Evolutionary conservation across 208 protist genomes (phyloP).

Genomic region (Phytomonas francai): DNA sequence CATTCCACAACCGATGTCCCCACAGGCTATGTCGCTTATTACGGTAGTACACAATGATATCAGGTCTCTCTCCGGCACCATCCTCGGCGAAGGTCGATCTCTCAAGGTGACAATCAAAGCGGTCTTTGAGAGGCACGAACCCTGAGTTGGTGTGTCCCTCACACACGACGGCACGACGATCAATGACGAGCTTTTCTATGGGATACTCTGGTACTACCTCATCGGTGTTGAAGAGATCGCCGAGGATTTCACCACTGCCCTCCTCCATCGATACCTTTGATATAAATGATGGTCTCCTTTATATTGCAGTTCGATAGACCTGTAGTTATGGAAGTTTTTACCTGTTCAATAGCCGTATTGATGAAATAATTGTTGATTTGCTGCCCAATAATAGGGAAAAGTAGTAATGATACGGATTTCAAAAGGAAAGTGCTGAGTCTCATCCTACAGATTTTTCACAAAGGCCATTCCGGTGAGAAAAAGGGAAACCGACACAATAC

Average conservation of each 20-base stretch:
- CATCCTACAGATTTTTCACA: no score
- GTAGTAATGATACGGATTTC: no score
- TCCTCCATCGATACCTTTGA: slow-evolving; percentile 32
- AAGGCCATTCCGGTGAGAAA: no score
- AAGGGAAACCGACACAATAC: no score
- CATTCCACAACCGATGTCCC: slow-evolving; percentile 85
- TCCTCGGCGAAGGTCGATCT: slow-evolving; percentile 1
- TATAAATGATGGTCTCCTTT: background rate
- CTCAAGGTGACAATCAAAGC: slow-evolving; percentile 23
- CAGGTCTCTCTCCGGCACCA: background rate
- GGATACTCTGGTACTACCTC: slow-evolving; percentile 31
- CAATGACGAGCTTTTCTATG: slow-evolving; percentile 40
- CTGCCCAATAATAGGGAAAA: no score
- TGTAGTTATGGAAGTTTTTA: background rate
- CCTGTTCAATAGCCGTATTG: no score
- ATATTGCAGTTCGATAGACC: background rate
- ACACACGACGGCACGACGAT: slow-evolving; percentile 25
- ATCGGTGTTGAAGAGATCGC: slow-evolving; percentile 31
- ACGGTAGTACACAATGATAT: slow-evolving; percentile 47
- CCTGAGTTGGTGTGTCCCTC: slow-evolving; percentile 44
- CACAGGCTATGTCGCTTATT: slow-evolving; percentile 84
- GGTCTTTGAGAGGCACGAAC: slow-evolving; percentile 40
- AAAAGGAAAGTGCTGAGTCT: no score
- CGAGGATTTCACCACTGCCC: slow-evolving; percentile 20
- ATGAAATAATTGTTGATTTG: no score